Percentiles rank a stretch among this genome's conserved stretches.
Conservation (phyloP, 768 basidiomycete genomes). For the Trametes elegans region DNA sequence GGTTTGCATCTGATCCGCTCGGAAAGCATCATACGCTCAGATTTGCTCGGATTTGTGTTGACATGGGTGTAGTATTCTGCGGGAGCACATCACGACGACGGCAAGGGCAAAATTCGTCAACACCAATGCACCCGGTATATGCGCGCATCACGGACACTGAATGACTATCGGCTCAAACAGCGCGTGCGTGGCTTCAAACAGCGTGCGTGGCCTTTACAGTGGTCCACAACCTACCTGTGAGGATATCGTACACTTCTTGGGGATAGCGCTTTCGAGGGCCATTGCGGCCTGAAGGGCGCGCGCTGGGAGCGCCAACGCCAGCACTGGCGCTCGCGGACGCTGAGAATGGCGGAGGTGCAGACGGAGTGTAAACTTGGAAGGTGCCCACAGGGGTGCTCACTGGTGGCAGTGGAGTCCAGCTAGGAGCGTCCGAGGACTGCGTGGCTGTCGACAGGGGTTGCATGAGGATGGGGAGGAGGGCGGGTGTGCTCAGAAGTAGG, state of each 20-base stretch:
- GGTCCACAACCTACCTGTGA: conserved; percentile 6
- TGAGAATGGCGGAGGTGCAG: neutral
- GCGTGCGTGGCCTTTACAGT: neutral
- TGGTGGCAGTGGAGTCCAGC: conserved; percentile 3
- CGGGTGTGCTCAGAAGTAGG: neutral
- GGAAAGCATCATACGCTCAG: neutral
- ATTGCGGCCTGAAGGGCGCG: neutral
- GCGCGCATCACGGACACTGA: no score
- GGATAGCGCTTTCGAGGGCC: conserved; percentile 3
- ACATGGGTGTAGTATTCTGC: conserved; percentile 2
- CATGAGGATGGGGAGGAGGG: neutral
- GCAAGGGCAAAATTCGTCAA: no score
- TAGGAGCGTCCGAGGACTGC: neutral
- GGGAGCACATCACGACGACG: neutral
- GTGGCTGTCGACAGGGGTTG: neutral
- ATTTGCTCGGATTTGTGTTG: neutral
- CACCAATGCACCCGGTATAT: no score
- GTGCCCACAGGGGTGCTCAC: neutral
- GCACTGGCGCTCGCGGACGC: neutral
- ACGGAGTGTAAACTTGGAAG: no score
- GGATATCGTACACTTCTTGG: conserved; percentile 1
- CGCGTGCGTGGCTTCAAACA: neutral
- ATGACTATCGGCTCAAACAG: neutral
- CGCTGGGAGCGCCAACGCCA: neutral
- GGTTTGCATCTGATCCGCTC: neutral